phyloP scores from a whole-genome alignment of 345 rosid genomes.

The Microthlaspi erraticum region DNA sequence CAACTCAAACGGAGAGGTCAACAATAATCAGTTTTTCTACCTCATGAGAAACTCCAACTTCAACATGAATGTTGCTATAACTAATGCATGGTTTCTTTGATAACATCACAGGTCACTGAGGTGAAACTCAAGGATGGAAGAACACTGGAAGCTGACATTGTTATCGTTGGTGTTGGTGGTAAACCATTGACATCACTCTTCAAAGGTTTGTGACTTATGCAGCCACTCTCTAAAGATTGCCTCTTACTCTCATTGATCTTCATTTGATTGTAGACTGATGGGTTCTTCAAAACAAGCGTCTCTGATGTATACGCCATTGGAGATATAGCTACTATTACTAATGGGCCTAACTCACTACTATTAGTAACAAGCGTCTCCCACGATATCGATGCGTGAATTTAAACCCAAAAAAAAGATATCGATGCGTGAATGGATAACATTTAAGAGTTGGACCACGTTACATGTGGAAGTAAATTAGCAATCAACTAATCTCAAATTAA shows the following conservation, averaged over 20 bases:
- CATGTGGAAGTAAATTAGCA: too few relatives aligned
- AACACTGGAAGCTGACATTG: conserved; percentile 83
- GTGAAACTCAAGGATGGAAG: conserved; percentile 86
- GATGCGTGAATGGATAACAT: too few relatives aligned
- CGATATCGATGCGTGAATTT: too few relatives aligned
- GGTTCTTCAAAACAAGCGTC: conserved; percentile 35
- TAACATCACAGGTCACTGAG: conserved; percentile 45
- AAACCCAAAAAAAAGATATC: too few relatives aligned
- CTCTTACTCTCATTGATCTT: background rate
- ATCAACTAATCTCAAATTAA: too few relatives aligned
- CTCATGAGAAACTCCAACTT: too few relatives aligned
- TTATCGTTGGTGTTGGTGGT: conserved; percentile 88
- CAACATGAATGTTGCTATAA: too few relatives aligned
- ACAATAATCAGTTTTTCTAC: too few relatives aligned
- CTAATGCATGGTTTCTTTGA: too few relatives aligned
- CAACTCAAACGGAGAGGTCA: conserved; percentile 21
- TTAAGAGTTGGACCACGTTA: too few relatives aligned
- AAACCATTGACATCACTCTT: conserved; percentile 51
- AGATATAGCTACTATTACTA: conserved; percentile 83
- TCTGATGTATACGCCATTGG: conserved; percentile 67
- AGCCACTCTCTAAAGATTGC: background rate
- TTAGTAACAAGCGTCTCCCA: too few relatives aligned
- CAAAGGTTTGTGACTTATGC: conserved; percentile 46
- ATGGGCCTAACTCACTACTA: too few relatives aligned
- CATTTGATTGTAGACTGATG: conserved; percentile 33